Evolutionary conservation across 75 land plant species (phyloP), one percentile per base, ranked within the genome.

Genomic region (Cunninghamia lanceolata): DNA sequence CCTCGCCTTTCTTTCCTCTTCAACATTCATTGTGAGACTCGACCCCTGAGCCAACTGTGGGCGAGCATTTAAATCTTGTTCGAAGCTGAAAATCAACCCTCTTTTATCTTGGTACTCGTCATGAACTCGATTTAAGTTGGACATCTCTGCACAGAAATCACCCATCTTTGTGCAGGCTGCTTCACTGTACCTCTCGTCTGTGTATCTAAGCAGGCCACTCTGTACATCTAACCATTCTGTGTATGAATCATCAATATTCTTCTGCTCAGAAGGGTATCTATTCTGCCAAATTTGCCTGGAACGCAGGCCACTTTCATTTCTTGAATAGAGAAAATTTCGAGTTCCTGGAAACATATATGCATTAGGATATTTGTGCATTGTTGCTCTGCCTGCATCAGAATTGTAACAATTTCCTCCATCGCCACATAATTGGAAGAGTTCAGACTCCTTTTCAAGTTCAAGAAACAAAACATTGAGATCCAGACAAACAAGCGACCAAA

Each of bases 401-500:
- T 50, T 14, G 14, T 50, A 50, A 50, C 53, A 50, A 50, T 16
- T 50, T 50, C 15, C 53, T 50, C 16, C 53, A 50, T 50, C 15
- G 13, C 53, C 53, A 50, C 53, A 13, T 14, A 50, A 50, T 50
- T 14, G 53, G 3, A 50, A 50, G 53, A 50, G 53, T 14, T 50
- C 53, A 50, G 53, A 50, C 53, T 50, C 53, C 15, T 50, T 50
- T 50, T 50, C 53, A 50, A 50, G 53, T 73, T 78, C 73, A 13
- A 43, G 43, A 74, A 10, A 73, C 11, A 73, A 40, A 11, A 45
- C 13, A 40, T 75, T 43, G 30, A 85, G 40, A 40, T 85, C 47
- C 3, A 85, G 25, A 32, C 86, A 75, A 16, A 52, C 50, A 3
- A 85, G 46, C 10, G 80, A 85, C 86, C 78, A 85, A 75, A 74